Percentiles rank a stretch among this genome's conserved stretches.
Conservation (phyloP, 768 basidiomycete species). For the Suillus plorans region DNA sequence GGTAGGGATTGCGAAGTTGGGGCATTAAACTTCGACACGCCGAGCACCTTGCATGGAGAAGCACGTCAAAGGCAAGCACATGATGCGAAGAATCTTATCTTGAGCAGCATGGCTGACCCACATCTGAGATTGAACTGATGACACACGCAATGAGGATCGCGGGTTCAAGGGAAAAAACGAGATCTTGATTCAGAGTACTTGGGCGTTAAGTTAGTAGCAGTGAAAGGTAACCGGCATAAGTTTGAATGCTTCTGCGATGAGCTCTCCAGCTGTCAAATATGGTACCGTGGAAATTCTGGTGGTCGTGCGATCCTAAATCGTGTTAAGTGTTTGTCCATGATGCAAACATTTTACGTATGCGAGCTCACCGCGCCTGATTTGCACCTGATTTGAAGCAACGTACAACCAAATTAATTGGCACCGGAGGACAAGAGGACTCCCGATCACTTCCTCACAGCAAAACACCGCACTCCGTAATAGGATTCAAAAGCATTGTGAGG, state of each 20-base stretch:
- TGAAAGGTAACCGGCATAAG: neutral
- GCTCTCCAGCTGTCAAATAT: neutral
- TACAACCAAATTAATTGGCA: neutral
- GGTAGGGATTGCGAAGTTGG: constrained; percentile 13
- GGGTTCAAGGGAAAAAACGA: constrained; percentile 16
- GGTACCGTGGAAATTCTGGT: neutral
- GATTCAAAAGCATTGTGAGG: neutral
- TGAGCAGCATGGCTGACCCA: constrained; percentile 21
- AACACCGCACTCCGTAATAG: constrained; percentile 1
- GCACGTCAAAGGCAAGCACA: constrained; percentile 21
- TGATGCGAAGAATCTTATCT: constrained; percentile 20
- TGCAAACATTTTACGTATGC: constrained; percentile 1
- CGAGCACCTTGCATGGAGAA: constrained; percentile 12
- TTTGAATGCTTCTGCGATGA: neutral
- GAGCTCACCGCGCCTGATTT: constrained; percentile 1
- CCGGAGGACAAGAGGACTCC: neutral
- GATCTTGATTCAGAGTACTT: neutral
- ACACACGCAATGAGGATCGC: constrained; percentile 18
- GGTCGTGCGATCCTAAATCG: neutral
- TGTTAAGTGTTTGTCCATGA: neutral
- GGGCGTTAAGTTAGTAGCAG: neutral
- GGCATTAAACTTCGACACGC: constrained; percentile 12
- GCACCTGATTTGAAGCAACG: neutral
- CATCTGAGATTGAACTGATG: constrained; percentile 14
- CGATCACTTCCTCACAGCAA: neutral